These are phyloP conservation scores for Phlyctochytrium bullatum DNA, from an alignment of 192 early-diverging fungal genomes.

Conservation along the genomic window DNA sequence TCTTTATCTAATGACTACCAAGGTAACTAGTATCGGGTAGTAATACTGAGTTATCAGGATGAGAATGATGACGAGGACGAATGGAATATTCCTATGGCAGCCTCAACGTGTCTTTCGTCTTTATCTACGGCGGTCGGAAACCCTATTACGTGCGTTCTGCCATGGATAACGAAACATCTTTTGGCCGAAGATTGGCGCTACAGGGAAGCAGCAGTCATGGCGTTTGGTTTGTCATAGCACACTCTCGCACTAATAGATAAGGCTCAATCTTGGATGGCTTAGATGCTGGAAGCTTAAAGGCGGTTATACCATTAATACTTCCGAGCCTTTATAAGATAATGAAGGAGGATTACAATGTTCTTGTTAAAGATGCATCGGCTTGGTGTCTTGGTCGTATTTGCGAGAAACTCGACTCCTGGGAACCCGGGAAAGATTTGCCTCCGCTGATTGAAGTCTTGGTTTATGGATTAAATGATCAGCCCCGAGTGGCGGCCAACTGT, in stretches of 20 bases:
- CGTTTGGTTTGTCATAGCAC: slow-evolving; percentile 64
- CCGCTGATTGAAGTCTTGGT: slow-evolving; percentile 63
- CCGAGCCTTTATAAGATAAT: slow-evolving; percentile 85
- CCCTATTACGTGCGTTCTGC: slow-evolving; percentile 74
- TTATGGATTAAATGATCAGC: slow-evolving; percentile 77
- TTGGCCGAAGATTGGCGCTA: slow-evolving; percentile 84
- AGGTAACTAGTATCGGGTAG: too few relatives aligned
- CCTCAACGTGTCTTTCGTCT: slow-evolving; percentile 89
- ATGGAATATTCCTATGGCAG: slow-evolving; percentile 98
- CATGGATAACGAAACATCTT: slow-evolving; percentile 88
- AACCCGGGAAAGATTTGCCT: slow-evolving; percentile 28
- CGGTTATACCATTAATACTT: slow-evolving; percentile 47
- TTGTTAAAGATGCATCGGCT: slow-evolving; percentile 96
- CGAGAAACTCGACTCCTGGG: slow-evolving; percentile 53
- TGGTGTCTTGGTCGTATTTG: slow-evolving; percentile 98
- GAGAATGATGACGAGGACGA: slow-evolving; percentile 99
- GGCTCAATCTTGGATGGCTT: slow-evolving; percentile 97
- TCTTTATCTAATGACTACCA: slow-evolving; percentile 87
- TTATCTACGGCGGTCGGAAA: slow-evolving; percentile 82
- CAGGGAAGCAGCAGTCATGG: slow-evolving; percentile 96
- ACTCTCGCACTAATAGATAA: slow-evolving; percentile 8
- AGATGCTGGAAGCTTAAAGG: slow-evolving; percentile 24
- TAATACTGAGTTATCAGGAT: slow-evolving; percentile 46
- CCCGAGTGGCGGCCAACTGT: slow-evolving; percentile 91
- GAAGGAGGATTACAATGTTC: slow-evolving; percentile 79